Conservation (phyloP, 495 filamentous ascomycete genomes). For the Pyronema omphalodes region DNA sequence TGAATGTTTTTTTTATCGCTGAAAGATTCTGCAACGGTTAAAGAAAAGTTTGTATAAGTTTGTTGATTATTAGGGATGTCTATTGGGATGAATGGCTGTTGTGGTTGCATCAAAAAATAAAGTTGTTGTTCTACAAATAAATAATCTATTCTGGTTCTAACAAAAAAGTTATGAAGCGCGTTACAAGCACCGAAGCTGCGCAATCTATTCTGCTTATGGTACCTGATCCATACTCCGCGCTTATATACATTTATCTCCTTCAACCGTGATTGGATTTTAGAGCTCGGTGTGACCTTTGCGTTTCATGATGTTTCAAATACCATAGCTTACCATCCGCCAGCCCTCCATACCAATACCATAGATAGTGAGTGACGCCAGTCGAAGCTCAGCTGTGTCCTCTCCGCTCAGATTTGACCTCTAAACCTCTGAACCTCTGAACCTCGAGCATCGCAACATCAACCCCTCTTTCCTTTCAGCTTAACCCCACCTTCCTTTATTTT, state of each 20-base stretch:
- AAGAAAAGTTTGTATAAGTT: not conserved
- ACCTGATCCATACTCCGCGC: no score
- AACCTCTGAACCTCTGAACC: no score
- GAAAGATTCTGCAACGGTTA: not conserved
- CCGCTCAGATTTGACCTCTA: not conserved
- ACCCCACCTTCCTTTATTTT: not conserved
- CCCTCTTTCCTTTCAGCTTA: not conserved
- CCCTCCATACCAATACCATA: not conserved
- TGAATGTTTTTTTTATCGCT: not conserved
- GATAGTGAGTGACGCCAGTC: not conserved
- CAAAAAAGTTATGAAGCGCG: not conserved
- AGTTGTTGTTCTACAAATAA: not conserved
- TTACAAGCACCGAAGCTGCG: not conserved
- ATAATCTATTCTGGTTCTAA: not conserved
- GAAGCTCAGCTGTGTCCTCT: not conserved
- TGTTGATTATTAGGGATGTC: not conserved
- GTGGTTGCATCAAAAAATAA: not conserved
- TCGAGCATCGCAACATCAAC: not conserved
- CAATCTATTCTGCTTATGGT: not conserved
- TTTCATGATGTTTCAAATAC: no score
- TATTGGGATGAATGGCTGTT: not conserved
- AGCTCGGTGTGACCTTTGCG: no score
- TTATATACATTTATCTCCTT: no score
- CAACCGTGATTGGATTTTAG: no score
- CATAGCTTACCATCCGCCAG: not conserved